phyloP scores from a whole-genome alignment of 1,284 basidiomycete species.

The Tilletiaria anomala region DNA sequence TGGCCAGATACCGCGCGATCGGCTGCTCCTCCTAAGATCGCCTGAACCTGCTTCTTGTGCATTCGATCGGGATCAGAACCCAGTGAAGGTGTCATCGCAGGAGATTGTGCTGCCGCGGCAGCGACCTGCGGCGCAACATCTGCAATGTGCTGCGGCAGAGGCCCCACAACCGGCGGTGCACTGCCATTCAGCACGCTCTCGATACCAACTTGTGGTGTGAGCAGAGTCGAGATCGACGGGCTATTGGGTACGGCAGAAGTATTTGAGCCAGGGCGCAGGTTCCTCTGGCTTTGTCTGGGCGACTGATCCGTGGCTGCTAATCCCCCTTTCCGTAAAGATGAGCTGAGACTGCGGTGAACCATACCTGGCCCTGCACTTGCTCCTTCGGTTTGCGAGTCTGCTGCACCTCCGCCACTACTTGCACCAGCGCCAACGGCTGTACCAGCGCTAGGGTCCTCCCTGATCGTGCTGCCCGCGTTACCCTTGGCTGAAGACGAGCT shows the following conservation, averaged over 20 bases:
- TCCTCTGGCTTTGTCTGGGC: not conserved
- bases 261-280: too few species aligned
- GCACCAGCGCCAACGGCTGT: too few species aligned
- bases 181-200: constrained; percentile 14
- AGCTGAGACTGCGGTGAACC: not conserved
- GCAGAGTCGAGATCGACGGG: constrained; percentile 20
- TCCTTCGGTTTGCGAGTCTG: too few species aligned
- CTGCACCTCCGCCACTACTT: too few species aligned
- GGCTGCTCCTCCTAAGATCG: not conserved
- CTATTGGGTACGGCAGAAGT: too few species aligned
- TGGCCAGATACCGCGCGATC: not conserved
- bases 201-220: constrained; percentile 24
- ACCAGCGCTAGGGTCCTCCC: too few species aligned
- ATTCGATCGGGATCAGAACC: not conserved
- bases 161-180: constrained; percentile 17
- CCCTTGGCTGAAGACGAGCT: too few species aligned
- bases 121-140: not conserved
- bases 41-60: not conserved
- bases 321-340: not conserved
- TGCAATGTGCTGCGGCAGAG: constrained; percentile 4
- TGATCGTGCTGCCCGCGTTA: too few species aligned
- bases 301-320: constrained; percentile 1
- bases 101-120: not conserved
- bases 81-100: not conserved
- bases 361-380: too few species aligned